Conservation (phyloP, 1,139 yeast species). For the Barnettozyma hawaiiensis region DNA sequence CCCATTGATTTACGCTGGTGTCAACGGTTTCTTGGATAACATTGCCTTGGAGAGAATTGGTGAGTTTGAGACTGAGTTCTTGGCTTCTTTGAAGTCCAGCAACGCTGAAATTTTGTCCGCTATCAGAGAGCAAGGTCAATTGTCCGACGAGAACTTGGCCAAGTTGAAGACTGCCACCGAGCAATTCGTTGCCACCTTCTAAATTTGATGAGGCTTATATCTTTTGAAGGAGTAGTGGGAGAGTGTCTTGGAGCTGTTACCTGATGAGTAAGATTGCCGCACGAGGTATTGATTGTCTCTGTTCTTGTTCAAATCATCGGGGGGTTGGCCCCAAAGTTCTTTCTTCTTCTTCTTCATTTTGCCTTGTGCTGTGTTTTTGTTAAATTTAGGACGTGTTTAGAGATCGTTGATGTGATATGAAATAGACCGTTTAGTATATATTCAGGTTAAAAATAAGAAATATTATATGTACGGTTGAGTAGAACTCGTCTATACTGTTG, state of each 20-base stretch:
- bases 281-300: slow-evolving; percentile 6
- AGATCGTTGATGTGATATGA: slow-evolving; percentile 4
- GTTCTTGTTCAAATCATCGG: no score
- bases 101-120: slow-evolving; percentile 78
- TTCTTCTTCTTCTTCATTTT: background rate
- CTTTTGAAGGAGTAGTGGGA: no score
- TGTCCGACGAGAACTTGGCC: slow-evolving; percentile 80
- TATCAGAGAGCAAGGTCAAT: slow-evolving; percentile 85
- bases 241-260: no score
- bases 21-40: slow-evolving; percentile 95
- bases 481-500: background rate
- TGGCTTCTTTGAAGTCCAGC: slow-evolving; percentile 85
- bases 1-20: slow-evolving; percentile 98
- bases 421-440: slow-evolving; percentile 6
- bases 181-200: slow-evolving; percentile 85
- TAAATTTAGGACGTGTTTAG: slow-evolving; percentile 2
- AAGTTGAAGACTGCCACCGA: slow-evolving; percentile 88
- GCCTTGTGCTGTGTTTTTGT: no score
- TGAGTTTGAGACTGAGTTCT: slow-evolving; percentile 90
- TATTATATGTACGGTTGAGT: slow-evolving; percentile 1
- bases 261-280: no score
- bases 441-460: slow-evolving; percentile 5
- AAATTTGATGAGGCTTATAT: slow-evolving; percentile 25
- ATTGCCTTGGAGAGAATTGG: slow-evolving; percentile 82
- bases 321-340: background rate